A percentile compares a stretch with the other conserved stretches of the same genome.
Evolutionary conservation across 345 rosid species (phyloP).

Genomic region (Draba incana): DNA sequence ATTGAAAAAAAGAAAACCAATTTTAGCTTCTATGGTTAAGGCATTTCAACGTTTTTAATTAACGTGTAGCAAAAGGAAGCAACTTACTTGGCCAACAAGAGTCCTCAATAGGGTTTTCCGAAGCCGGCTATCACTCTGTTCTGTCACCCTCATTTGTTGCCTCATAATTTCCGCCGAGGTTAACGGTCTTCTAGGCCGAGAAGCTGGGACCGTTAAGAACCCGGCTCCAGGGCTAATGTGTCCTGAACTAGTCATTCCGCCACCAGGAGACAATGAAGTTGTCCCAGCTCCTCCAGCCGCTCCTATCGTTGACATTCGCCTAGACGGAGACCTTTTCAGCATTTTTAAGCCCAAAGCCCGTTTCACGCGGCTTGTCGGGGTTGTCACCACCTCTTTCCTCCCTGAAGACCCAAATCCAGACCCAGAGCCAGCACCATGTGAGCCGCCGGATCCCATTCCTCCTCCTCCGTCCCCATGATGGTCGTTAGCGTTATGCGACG

Average conservation of each 20-base stretch:
- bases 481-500: conserved; percentile 48
- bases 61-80: conserved; percentile 21
- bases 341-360: conserved; percentile 74
- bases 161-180: conserved; percentile 97
- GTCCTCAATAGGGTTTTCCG: conserved; percentile 85
- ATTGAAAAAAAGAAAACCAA: not conserved
- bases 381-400: conserved; percentile 83
- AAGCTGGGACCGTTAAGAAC: conserved; percentile 48
- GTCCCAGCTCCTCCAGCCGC: conserved; percentile 42
- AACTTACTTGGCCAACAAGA: conserved; percentile 89
- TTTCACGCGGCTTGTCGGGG: conserved; percentile 73
- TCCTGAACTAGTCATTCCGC: conserved; percentile 22
- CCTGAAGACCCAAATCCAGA: conserved; percentile 44
- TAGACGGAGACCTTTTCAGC: conserved; percentile 71
- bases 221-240: conserved; percentile 44
- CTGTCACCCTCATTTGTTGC: conserved; percentile 89
- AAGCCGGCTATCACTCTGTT: conserved; percentile 82
- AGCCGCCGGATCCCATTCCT: conserved; percentile 37
- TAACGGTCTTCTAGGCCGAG: conserved; percentile 68
- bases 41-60: not conserved
- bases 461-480: conserved; percentile 47
- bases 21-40: not conserved
- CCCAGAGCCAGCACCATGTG: conserved; percentile 33
- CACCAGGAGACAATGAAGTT: conserved; percentile 56
- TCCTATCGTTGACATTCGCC: conserved; percentile 57